phyloP scores from a whole-genome alignment of 2,329 filamentous ascomycete genomes.

The Alternaria consortialis region DNA sequence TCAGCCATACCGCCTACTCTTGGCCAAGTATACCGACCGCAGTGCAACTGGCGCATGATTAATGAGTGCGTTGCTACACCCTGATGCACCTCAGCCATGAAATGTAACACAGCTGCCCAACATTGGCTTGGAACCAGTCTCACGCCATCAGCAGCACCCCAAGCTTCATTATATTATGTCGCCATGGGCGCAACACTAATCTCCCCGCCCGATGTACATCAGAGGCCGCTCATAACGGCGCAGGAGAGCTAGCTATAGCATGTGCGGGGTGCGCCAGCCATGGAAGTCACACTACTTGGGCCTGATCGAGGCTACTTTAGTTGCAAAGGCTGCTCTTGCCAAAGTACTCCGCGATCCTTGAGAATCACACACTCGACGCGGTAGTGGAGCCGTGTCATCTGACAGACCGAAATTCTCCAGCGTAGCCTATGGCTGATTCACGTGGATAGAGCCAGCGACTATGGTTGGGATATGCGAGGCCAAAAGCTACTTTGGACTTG shows the following conservation, averaged over 20 bases:
- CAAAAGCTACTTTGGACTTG: slow-evolving; percentile 26
- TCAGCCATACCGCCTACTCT: slow-evolving; percentile 11
- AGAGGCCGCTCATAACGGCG: slow-evolving; percentile 1
- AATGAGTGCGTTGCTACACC: slow-evolving; percentile 40
- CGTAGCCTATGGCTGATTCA: slow-evolving; percentile 4
- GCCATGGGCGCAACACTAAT: slow-evolving; percentile 15
- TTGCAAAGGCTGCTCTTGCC: slow-evolving; percentile 16
- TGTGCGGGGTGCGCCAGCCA: slow-evolving; percentile 28
- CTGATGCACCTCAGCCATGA: slow-evolving; percentile 25
- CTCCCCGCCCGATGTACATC: slow-evolving; percentile 19
- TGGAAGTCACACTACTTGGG: slow-evolving; percentile 11
- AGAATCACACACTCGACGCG: slow-evolving; percentile 1
- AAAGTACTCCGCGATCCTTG: background rate
- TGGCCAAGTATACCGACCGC: slow-evolving; percentile 20
- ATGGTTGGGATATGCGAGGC: slow-evolving; percentile 18
- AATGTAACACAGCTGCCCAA: slow-evolving; percentile 38
- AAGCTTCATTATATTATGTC: background rate
- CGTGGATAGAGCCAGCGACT: background rate
- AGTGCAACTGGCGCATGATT: slow-evolving; percentile 35
- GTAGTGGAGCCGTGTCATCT: slow-evolving; percentile 7
- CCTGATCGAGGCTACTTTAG: slow-evolving; percentile 24
- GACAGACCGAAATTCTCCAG: slow-evolving; percentile 4
- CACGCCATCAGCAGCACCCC: slow-evolving; percentile 11
- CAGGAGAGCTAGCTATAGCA: slow-evolving; percentile 7
- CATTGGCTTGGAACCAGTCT: slow-evolving; percentile 11